Base-by-base conservation (phyloP, 2,329 filamentous ascomycete species). In the Cladosporium velox region DNA sequence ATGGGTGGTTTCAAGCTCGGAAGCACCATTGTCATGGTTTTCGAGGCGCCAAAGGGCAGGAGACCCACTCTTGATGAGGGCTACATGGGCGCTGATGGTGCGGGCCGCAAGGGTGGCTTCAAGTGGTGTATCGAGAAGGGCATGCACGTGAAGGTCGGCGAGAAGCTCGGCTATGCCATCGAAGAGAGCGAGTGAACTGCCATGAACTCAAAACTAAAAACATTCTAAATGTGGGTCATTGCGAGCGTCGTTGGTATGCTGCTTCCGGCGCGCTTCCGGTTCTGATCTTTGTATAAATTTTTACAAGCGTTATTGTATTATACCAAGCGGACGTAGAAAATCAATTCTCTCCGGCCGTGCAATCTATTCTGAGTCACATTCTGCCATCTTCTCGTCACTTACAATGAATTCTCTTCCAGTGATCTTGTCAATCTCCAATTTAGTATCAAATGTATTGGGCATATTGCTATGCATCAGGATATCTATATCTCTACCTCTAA, bases 1-100 rank as follows among this genome's bases (percentile, higher is more conserved):
- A 98, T 99, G 93, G 95, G 95, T 64, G 96, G 95, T 0, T 99
- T 99, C 81, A 92, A 96, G 81, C 84, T 99, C 3, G 95, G 95
- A 24, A 97, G 92, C 77, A 97, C 94, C 1, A 89, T 99, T 71
- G 95, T 99, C 47, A 83, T 99, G 62, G 93, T 99, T 0, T 99
- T 99, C 76, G 96, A 99, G 80, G 95, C 95, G 14, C 95, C 95
- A 0, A 87, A 89, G 72, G 87, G 87, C 15, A 74, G 79, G 32
- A 83, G 83, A 60, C 80, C 77, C 10, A 85, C 80, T 70, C 82
- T 88, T 51, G 87, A 90, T 71, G 84, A 87, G 64, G 86, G 88
- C 1, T 88, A 86, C 77, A 71, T 67, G 65, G 83, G 83, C 65
- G 80, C 79, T 8, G 61, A 64, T 15, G 61, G 61, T 1, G 44